Base-by-base conservation (phyloP, 768 basidiomycete species). In the Leccinum fibrillosum region DNA sequence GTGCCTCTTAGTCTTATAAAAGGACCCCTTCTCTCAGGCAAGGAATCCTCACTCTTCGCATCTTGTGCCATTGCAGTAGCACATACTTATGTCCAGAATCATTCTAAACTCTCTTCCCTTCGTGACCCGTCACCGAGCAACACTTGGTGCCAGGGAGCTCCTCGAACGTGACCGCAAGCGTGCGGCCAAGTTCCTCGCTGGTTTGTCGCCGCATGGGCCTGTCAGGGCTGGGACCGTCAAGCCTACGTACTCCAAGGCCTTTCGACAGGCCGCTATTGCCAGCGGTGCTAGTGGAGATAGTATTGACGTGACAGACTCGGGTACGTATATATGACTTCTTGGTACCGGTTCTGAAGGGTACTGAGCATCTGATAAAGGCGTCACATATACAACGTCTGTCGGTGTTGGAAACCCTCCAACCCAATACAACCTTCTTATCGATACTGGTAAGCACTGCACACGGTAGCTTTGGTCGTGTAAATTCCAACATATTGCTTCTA, bases 221-320 rank as follows among this genome's bases (percentile, higher is more conserved):
- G 64, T 65, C 28, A 67, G 74, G 54, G 55, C 63, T 28, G 67
- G 37, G 17, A 17, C 37, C 8, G 37, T 17, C 17, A 17, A 39
- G 17, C 37, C 37, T 17, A n/a, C 3, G 8, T 39, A 39, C 37
- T 39, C 66, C 28, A 62, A 63, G 51, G 69, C 37, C 37, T 8
- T 39, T 39, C 8, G 37, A 39, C 37, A 63, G 47, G 68, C 55
- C 32, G 66, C 56, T 55, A 4, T 7, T n/a, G 26, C 30, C 34
- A 54, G 52, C 13, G 51, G 59, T 9, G 55, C 62, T 5, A 44
- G 47, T 26, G 28, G 52, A 19, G 49, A 61, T 17, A 79, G 76
- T 47, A 78, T 86, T 57, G 81, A 86, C 54, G 84, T 81, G 48
- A 85, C 81, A 39, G 82, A 86, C 67, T 74, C 85, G 53, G 78